Evolutionary conservation across 768 basidiomycete species (phyloP), one percentile per base, ranked within the genome.

Genomic region (Galerina marginata): DNA sequence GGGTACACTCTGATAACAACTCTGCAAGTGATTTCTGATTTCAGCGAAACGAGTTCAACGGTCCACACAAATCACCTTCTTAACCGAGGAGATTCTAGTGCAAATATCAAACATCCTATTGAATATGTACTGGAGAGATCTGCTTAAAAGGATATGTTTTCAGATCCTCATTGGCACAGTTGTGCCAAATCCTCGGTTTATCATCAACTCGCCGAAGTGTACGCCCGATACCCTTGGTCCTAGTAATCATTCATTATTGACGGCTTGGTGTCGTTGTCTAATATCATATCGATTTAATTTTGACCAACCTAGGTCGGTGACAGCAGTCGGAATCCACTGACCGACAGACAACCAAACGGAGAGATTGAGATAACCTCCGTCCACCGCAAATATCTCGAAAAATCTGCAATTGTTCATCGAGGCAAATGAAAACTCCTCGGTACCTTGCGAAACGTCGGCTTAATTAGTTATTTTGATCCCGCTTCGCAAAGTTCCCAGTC

Each of bases 151-250:
- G 45, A 20, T 20, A 51, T 42, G 14, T 23, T 46, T 43, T 26
- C 47, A 45, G 26, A 39, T 16, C 42, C 53, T 36, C 42, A 23
- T 6, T 51, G 12, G 23, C 25, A 43, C 49, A 33, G 54, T 39
- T 23, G 33, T 40, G 11, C 26, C 62, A 48, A 40, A 54, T 55
- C 57, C 9, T 50, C 62, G 65, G 65, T 54, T 16, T 62, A 62
- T 60, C 55, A 64, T 62, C 26, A 54, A 60, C 55, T 67, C 51
- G 52, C 65, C 60, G 65, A 67, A 29, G 25, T 62, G 58, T 58
- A 23, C 37, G 29, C 40, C 52, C 20, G 2, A 46, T 36, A 36
- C 44, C 52, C 44, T 47, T 38, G 12, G 37, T 42, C 54, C 53
- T 40, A n/a, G 44, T 25, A 39, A 49, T 56, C 39, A 53, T 59